Evolutionary conservation across 345 rosid genomes (phyloP), one percentile per base, ranked within the genome.

Genomic region (Xanthoceras sorbifolium): DNA sequence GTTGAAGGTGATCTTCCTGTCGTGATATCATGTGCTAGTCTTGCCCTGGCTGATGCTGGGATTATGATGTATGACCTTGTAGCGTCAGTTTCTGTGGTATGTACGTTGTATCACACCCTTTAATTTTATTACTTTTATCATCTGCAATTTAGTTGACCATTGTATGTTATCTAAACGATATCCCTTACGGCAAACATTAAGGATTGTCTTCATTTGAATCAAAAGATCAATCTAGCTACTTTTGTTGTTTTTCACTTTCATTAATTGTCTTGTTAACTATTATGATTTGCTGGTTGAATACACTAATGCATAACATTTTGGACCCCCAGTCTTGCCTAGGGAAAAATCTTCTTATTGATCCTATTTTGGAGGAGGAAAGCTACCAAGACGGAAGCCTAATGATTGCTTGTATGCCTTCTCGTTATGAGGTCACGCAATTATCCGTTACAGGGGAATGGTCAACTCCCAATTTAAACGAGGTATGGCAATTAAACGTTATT

Each of bases 41-140:
- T 96, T 80, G 98, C 98, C 84, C 79, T 93, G 76, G 99, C 98
- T 28, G 98, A 93, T 87, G 97, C 97, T 1, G 97, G 99, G 68
- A 93, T 93, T 77, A 90, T 91, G 98, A 90, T 96, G 92, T 88
- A 89, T 87, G 99, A 96, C 83, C 97, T 93, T 28, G 90, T 96
- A 75, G 86, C 97, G 65, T 91, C 97, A 67, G 97, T 91, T 80
- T 92, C 98, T 76, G 91, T 93, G 97, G 98, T 92, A 92, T 71
- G 88, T 67, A 1, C 70, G 69, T 32, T 77, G 46, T 46, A 32
- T 36, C 25, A 36, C n/a, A 23, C 50, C 28, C 48, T 42, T 46
- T 38, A 12, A n/a, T 73, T 50, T 26, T 40, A 17, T 46, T 15
- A 2, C 20, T 11, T 67, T 59, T 38, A 71, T 42, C 54, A 7